Evolutionary conservation across 1,139 yeast species (phyloP).

Genomic region (Protomyces macrosporus): DNA sequence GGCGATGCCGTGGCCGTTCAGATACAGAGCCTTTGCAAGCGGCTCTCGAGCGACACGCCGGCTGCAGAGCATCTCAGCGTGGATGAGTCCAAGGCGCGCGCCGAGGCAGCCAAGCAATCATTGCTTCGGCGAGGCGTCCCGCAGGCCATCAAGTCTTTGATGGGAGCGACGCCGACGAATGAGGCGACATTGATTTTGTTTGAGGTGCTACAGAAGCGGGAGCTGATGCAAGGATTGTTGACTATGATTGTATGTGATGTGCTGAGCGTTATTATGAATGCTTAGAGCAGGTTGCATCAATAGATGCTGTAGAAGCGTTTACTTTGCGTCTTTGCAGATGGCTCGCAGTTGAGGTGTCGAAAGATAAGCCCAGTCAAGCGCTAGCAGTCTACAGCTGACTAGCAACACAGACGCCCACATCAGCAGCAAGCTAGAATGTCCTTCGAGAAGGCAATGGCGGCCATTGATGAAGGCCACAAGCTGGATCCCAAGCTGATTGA

Average conservation of each 20-base stretch:
- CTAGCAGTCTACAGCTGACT: not conserved
- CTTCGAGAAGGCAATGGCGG: constrained; percentile 4
- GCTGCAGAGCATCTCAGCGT: not conserved
- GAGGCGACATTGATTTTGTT: constrained; percentile 14
- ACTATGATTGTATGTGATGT: not conserved
- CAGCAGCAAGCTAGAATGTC: constrained; percentile 4
- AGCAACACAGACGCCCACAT: not conserved
- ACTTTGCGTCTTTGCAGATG: too few species aligned
- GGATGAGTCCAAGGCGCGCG: constrained; percentile 3
- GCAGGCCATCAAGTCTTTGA: constrained; percentile 10
- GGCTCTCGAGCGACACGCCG: not conserved
- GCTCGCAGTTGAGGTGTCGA: too few species aligned
- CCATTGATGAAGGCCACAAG: constrained; percentile 14
- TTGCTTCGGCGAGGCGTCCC: constrained; percentile 17
- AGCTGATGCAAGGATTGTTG: constrained; percentile 6
- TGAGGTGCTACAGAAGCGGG: constrained; percentile 16
- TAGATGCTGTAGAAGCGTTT: too few species aligned
- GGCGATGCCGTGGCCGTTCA: constrained; percentile 8
- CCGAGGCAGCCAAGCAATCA: constrained; percentile 2
- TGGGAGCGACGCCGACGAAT: constrained; percentile 18
- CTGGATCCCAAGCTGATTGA: constrained; percentile 1
- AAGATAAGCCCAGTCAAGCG: too few species aligned
- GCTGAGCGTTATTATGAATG: not conserved
- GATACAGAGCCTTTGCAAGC: not conserved
- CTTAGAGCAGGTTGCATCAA: not conserved